A percentile compares a stretch with the other conserved stretches of the same genome.
These are phyloP conservation scores for Ascochyta pisi DNA, from an alignment of 2,329 filamentous ascomycete species.

Conservation along the genomic window DNA sequence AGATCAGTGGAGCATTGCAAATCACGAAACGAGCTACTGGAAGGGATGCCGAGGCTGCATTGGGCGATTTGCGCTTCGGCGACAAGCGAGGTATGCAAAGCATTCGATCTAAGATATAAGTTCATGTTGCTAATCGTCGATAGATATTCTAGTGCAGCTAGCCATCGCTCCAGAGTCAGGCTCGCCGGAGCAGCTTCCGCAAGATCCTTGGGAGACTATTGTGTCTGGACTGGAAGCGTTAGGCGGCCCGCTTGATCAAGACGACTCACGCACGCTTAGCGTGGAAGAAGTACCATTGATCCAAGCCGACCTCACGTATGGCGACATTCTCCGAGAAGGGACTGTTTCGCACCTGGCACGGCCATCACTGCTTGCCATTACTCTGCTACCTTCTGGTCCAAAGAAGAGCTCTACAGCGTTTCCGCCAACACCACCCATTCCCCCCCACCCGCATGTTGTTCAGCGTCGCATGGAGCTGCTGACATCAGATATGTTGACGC, in stretches of 20 bases:
- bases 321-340: constrained; percentile 90
- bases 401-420: constrained; percentile 63
- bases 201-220: constrained; percentile 97
- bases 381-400: constrained; percentile 80
- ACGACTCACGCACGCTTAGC: constrained; percentile 81
- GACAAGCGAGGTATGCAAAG: constrained; percentile 72
- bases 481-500: constrained; percentile 96
- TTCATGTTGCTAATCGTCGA: constrained; percentile 27
- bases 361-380: constrained; percentile 91
- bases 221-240: constrained; percentile 94
- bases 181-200: constrained; percentile 81
- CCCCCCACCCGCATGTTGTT: constrained; percentile 92
- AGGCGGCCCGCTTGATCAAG: constrained; percentile 83
- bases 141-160: constrained; percentile 90
- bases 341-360: constrained; percentile 84
- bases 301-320: constrained; percentile 92
- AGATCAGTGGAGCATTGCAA: constrained; percentile 94
- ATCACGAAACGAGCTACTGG: constrained; percentile 96
- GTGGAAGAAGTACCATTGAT: constrained; percentile 95
- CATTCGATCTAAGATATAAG: neutral
- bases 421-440: constrained; percentile 74
- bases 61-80: constrained; percentile 92
- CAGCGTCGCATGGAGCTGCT: constrained; percentile 97
- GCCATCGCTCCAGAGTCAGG: constrained; percentile 88
- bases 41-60: constrained; percentile 87